phyloP scores from a whole-genome alignment of 257 asterid species.

The Petrea volubilis region DNA sequence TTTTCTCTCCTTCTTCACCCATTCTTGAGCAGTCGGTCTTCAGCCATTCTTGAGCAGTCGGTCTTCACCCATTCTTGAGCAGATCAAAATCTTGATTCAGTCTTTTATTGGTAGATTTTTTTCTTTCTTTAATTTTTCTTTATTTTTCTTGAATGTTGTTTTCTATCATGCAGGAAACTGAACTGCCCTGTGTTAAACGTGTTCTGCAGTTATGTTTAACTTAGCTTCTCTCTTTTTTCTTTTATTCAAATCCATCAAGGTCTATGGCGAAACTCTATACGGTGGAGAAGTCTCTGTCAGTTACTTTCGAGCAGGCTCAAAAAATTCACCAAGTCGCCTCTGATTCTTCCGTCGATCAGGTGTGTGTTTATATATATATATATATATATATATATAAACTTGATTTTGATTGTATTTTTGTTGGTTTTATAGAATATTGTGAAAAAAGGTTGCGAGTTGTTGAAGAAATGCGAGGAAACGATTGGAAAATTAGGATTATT shows the following conservation, averaged over 20 bases:
- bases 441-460: conserved; percentile 67
- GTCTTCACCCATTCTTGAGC: too few relatives aligned
- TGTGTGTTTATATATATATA: background rate
- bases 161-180: too few relatives aligned
- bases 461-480: conserved; percentile 86
- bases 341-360: conserved; percentile 62
- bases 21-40: too few relatives aligned
- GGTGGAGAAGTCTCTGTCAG: conserved; percentile 62
- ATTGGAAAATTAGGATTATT: conserved; percentile 77
- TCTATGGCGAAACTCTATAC: conserved; percentile 47
- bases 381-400: background rate
- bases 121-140: too few relatives aligned
- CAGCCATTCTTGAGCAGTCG: too few relatives aligned
- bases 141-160: too few relatives aligned
- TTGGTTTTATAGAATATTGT: conserved; percentile 51
- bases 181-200: too few relatives aligned
- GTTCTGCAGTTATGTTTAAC: too few relatives aligned
- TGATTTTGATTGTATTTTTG: background rate
- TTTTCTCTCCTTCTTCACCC: too few relatives aligned
- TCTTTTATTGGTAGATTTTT: too few relatives aligned
- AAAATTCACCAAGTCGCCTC: conserved; percentile 55
- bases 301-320: conserved; percentile 53
- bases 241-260: background rate
- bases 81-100: too few relatives aligned
- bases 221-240: too few relatives aligned